Conservation (phyloP, 495 filamentous ascomycete genomes). For the Xylaria grammica region DNA sequence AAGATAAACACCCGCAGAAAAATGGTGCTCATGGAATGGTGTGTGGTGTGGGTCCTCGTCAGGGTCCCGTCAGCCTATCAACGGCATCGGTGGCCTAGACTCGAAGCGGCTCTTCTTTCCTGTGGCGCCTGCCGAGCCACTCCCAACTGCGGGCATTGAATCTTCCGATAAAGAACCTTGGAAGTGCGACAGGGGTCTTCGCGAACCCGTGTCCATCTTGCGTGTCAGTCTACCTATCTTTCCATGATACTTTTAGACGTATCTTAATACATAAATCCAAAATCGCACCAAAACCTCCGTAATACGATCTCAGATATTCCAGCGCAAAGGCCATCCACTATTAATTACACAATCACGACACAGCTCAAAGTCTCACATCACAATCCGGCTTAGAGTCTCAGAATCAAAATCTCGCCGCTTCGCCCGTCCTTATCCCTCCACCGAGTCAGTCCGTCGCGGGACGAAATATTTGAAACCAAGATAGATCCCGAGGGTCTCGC, state of each 20-base stretch:
- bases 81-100: background rate
- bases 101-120: constrained; percentile 5
- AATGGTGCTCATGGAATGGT: background rate
- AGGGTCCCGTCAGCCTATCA: background rate
- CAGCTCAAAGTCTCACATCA: background rate
- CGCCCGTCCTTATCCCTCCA: background rate
- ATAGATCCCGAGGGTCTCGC: constrained; percentile 16
- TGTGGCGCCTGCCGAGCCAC: constrained; percentile 16
- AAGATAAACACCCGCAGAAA: background rate
- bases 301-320: background rate
- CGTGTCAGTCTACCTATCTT: background rate
- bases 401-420: background rate
- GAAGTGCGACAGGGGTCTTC: constrained; percentile 15
- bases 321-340: background rate
- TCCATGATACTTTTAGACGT: background rate
- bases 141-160: no score
- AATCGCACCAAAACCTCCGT: background rate
- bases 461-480: constrained; percentile 1
- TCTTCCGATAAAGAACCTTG: constrained; percentile 18
- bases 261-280: background rate
- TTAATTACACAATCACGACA: background rate
- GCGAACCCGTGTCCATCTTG: constrained; percentile 18
- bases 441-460: background rate
- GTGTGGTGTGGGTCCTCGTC: background rate
- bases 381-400: background rate